Percentiles rank a stretch among this genome's conserved stretches.
These are phyloP conservation scores for Myriosclerotinia scirpicola DNA, from an alignment of 2,329 filamentous ascomycete genomes.

Conservation along the genomic window DNA sequence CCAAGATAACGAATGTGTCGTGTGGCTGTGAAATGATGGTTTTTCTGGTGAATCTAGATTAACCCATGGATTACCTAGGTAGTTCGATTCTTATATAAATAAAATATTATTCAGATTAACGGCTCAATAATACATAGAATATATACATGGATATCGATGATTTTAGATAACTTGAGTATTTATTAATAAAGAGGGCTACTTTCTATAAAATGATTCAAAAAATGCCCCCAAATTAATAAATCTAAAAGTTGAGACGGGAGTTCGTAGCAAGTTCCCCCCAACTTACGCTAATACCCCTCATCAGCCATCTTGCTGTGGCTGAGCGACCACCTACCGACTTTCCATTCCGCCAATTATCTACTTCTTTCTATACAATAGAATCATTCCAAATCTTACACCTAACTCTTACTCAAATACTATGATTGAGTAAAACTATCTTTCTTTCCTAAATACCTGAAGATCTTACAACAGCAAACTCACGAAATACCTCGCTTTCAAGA, in stretches of 20 bases:
- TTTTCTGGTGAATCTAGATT: background rate
- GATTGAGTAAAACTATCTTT: background rate
- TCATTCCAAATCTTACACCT: background rate
- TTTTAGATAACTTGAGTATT: too few species aligned
- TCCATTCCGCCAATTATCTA: background rate
- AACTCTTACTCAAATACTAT: background rate
- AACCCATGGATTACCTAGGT: background rate
- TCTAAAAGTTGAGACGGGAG: too few species aligned
- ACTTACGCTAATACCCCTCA: conserved; percentile 14
- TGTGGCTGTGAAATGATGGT: background rate
- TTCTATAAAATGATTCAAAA: too few species aligned
- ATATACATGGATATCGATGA: too few species aligned
- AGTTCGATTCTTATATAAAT: background rate
- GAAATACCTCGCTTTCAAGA: conserved; percentile 22
- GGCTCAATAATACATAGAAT: too few species aligned
- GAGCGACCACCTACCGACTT: background rate
- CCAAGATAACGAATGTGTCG: background rate
- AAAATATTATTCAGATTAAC: too few species aligned
- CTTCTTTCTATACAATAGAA: conserved; percentile 2
- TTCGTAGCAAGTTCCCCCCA: background rate
- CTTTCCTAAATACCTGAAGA: background rate
- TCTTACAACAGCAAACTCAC: background rate
- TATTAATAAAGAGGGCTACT: too few species aligned
- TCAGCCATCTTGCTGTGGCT: conserved; percentile 23
- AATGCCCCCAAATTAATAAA: too few species aligned